Base-by-base conservation (phyloP, 441 rosid genomes). In the Eutrema salsugineum region DNA sequence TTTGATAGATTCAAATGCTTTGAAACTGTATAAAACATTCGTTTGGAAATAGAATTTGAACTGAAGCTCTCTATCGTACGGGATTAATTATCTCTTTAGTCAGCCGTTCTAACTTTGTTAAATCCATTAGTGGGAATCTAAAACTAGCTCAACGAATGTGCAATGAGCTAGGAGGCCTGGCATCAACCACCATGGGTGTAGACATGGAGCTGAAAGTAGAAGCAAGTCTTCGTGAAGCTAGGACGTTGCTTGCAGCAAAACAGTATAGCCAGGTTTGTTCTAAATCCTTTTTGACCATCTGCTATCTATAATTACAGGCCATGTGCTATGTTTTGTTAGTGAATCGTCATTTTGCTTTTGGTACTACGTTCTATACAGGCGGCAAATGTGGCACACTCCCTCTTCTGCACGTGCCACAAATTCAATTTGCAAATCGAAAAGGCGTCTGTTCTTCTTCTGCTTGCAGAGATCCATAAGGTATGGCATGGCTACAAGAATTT, bases 381-480 rank as follows among this genome's bases (percentile, higher is more conserved):
- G 54, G 91, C 91, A 24, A 84, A 81, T 75, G 97, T 93, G 81
- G 95, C 94, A 47, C 94, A 87, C 68, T 85, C 90, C 57, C 90
- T 95, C 67, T 95, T 88, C 79, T 86, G 96, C 83, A 87, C 84
- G 86, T 95, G 99, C 69, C 92, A 93, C 88, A 87, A 93, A 79
- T 91, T 88, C 79, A 93, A 91, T 79, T 77, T 91, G 83, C 98
- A 88, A 80, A 93, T 89, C 62, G 89, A 89, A 78, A 91, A 88
- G 83, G 98, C 99, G 24, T 75, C 90, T 48, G 86, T 88, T 78
- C 99, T 93, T 80, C 94, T 95, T 77, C 76, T 95, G 78, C 89
- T 92, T 49, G 99, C 97, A 36, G 98, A 95, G 88, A 95, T 95
- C 77, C 98, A 93, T 87, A 89, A 89, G 98, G 98, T 95, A 85